A percentile compares a stretch with the other conserved stretches of the same genome.
Conservation (phyloP, 1,139 yeast genomes). For the Cylindricascospora bacillispora region DNA sequence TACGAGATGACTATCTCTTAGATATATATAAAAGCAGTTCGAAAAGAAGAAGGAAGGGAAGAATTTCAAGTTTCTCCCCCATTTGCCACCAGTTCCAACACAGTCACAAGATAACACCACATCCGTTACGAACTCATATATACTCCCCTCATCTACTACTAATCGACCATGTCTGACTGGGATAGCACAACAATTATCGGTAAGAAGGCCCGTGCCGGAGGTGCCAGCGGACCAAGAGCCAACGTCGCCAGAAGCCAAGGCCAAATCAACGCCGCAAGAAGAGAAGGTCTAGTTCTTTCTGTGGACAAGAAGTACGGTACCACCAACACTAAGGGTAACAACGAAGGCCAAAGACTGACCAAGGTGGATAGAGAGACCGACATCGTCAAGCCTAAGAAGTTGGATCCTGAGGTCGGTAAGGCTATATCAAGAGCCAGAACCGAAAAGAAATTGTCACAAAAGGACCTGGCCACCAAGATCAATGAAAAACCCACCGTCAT, state of each 20-base stretch:
- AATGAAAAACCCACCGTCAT: conserved; percentile 93
- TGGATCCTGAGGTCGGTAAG: conserved; percentile 75
- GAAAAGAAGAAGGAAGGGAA: too few species aligned
- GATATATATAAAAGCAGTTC: too few species aligned
- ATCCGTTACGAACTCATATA: too few species aligned
- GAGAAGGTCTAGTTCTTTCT: conserved; percentile 77
- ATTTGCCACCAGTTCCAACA: too few species aligned
- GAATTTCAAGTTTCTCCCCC: too few species aligned
- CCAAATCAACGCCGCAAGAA: conserved; percentile 84
- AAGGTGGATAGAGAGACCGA: conserved; percentile 90
- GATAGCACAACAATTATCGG: conserved; percentile 83
- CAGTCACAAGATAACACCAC: too few species aligned
- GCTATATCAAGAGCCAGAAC: conserved; percentile 78
- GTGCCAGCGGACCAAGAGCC: conserved; percentile 70
- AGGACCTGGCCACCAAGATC: conserved; percentile 88
- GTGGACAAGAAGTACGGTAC: conserved; percentile 87
- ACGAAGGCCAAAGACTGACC: conserved; percentile 91
- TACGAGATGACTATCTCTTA: too few species aligned
- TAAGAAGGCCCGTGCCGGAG: conserved; percentile 74
- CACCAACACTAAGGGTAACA: conserved; percentile 50
- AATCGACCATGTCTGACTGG: conserved; percentile 66
- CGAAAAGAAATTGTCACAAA: conserved; percentile 82
- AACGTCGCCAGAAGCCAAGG: conserved; percentile 67
- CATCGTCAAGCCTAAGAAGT: conserved; percentile 83
- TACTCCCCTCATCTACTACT: too few species aligned